phyloP scores from a whole-genome alignment of 2,329 filamentous ascomycete genomes.

The Geoglossum cookeanum region DNA sequence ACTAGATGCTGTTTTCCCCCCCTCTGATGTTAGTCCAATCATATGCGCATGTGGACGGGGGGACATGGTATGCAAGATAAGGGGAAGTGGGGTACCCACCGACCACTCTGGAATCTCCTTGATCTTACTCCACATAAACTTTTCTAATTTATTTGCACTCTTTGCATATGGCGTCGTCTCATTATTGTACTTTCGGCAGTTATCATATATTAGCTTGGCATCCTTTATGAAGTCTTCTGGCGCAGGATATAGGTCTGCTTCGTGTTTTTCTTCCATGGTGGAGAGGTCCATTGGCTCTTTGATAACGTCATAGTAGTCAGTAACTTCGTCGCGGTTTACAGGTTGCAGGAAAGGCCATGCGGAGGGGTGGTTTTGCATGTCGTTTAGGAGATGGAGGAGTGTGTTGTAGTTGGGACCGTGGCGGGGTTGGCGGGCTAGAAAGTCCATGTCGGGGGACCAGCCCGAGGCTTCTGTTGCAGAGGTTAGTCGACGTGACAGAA shows the following conservation, averaged over 20 bases:
- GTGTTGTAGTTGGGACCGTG: slow-evolving; percentile 95
- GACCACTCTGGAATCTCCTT: slow-evolving; percentile 88
- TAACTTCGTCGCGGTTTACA: slow-evolving; percentile 86
- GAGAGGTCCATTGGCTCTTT: slow-evolving; percentile 91
- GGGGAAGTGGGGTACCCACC: neutral
- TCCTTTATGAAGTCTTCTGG: slow-evolving; percentile 89
- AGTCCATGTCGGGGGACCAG: slow-evolving; percentile 97
- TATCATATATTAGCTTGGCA: slow-evolving; percentile 76
- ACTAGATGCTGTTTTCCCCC: too few species aligned
- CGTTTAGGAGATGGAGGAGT: slow-evolving; percentile 77
- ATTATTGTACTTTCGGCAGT: slow-evolving; percentile 92
- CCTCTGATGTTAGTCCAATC: too few species aligned
- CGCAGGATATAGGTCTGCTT: slow-evolving; percentile 76
- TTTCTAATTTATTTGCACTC: slow-evolving; percentile 78
- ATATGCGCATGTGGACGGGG: too few species aligned
- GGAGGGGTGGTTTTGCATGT: slow-evolving; percentile 81
- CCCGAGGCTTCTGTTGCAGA: slow-evolving; percentile 41
- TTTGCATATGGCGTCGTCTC: slow-evolving; percentile 92
- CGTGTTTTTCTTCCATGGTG: slow-evolving; percentile 90
- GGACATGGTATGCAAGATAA: neutral
- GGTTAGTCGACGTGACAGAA: neutral
- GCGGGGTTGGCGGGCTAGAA: slow-evolving; percentile 79
- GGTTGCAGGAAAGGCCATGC: slow-evolving; percentile 91
- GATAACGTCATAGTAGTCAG: slow-evolving; percentile 98
- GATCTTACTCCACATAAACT: slow-evolving; percentile 90